Conservation (phyloP, 2,329 filamentous ascomycete genomes). For the Penicillium vulpinum region DNA sequence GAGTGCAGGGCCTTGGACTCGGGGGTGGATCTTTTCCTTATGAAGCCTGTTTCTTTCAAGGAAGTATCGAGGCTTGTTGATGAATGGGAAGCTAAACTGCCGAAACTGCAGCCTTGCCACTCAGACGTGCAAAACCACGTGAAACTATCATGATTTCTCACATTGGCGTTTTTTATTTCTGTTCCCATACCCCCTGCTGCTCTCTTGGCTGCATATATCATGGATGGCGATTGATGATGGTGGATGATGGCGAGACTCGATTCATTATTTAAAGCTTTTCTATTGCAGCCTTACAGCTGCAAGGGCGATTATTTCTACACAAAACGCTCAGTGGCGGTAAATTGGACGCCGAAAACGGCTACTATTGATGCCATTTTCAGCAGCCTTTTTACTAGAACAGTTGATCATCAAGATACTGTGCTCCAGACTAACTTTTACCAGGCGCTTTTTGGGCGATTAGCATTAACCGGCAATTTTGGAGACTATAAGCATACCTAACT, state of each 20-base stretch:
- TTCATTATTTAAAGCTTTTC: neutral
- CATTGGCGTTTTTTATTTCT: neutral
- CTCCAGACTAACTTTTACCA: neutral
- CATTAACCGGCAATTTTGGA: neutral
- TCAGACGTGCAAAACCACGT: neutral
- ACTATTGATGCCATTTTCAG: neutral
- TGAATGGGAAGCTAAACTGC: conserved; percentile 23
- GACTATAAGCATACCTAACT: neutral
- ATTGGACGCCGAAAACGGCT: neutral
- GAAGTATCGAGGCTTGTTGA: conserved; percentile 40
- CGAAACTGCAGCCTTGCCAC: neutral
- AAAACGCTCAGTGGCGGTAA: neutral
- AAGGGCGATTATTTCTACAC: neutral
- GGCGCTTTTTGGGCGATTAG: neutral
- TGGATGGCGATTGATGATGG: neutral
- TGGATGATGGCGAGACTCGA: neutral
- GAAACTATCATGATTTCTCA: neutral
- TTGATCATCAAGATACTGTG: neutral
- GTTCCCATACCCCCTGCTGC: neutral
- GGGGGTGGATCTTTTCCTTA: conserved; percentile 48
- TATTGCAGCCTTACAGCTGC: neutral
- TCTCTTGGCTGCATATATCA: neutral
- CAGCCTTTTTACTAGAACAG: neutral
- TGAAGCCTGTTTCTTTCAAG: conserved; percentile 48
- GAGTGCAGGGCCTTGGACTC: conserved; percentile 41